Evolutionary conservation across 257 asterid species (phyloP), one percentile per base, ranked within the genome.

Genomic region (Thymus mandschuricus): DNA sequence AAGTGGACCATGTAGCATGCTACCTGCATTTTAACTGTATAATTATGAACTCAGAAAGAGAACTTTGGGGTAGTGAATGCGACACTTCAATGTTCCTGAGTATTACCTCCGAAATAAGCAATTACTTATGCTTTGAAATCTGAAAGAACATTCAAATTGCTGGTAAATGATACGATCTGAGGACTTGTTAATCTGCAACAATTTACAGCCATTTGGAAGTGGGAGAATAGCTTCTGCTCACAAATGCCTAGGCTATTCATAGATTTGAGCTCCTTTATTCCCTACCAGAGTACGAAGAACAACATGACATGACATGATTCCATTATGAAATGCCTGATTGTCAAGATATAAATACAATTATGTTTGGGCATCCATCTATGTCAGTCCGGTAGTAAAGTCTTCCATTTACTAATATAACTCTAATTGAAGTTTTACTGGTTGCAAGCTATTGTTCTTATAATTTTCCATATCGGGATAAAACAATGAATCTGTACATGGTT

Each of bases 201-300:
- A 48, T 33, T 43, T 40, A 27, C 54, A 4, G 48, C 61, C 12
- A 15, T 68, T 57, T 48, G 8, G 3, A 69, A 64, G 27, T 43
- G 60, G 38, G 62, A 68, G 38, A 49, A 54, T 48, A 56, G n/a
- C 59, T 43, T 50, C 6, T 71, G 70, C 64, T 46, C 29, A 43
- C 61, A 66, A 71, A 58, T 52, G 8, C 75, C 4, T 45, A 40
- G 68, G 46, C 2, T 11, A 60, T 50, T 30, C 58, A 29, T 51
- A 48, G 11, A 74, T 50, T 46, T 8, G 6, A 48, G 21, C 38
- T 12, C 10, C 13, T 13, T 56, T 58, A 58, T 48, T 57, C 35
- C 13, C 15, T 46, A 58, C 66, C 34, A 65, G 68, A 34, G n/a
- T 12, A 63, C 13, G 57, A 56, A 63, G 64, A 8, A 40, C 9